Conservation (phyloP, 1,284 basidiomycete genomes). For the Veloporphyrellus conicus region DNA sequence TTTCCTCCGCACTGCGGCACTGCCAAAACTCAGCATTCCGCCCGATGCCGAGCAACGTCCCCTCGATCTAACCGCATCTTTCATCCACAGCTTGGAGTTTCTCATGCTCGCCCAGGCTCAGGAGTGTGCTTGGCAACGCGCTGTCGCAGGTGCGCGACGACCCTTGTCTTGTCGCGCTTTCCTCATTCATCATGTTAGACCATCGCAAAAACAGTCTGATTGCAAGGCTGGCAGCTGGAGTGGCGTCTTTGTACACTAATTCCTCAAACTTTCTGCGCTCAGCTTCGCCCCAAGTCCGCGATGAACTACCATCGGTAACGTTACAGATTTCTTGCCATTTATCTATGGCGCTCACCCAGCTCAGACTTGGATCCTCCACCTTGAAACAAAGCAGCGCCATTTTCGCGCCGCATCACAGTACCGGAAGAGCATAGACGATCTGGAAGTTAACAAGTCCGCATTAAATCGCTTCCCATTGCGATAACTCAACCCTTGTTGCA, state of each 20-base stretch:
- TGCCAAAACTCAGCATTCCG: slow-evolving; percentile 55
- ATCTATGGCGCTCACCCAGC: slow-evolving; percentile 13
- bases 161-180: not conserved
- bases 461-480: slow-evolving; percentile 3
- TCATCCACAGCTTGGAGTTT: slow-evolving; percentile 63
- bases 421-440: slow-evolving; percentile 85
- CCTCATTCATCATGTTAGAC: slow-evolving; percentile 41
- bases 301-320: slow-evolving; percentile 54
- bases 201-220: slow-evolving; percentile 81
- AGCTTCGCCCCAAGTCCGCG: slow-evolving; percentile 43
- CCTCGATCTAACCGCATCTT: slow-evolving; percentile 61
- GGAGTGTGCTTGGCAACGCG: slow-evolving; percentile 95
- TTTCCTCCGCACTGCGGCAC: slow-evolving; percentile 55
- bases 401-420: slow-evolving; percentile 90
- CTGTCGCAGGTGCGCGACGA: slow-evolving; percentile 62
- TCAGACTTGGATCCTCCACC: slow-evolving; percentile 74
- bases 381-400: slow-evolving; percentile 81
- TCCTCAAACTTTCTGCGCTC: slow-evolving; percentile 52
- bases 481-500: slow-evolving; percentile 29
- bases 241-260: slow-evolving; percentile 64
- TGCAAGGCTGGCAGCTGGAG: slow-evolving; percentile 80
- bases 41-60: slow-evolving; percentile 52
- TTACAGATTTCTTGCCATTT: not conserved
- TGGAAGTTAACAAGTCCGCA: slow-evolving; percentile 71
- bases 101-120: slow-evolving; percentile 94